Conservation (phyloP, 805 yeast species). For the Candida dajiaensis region DNA sequence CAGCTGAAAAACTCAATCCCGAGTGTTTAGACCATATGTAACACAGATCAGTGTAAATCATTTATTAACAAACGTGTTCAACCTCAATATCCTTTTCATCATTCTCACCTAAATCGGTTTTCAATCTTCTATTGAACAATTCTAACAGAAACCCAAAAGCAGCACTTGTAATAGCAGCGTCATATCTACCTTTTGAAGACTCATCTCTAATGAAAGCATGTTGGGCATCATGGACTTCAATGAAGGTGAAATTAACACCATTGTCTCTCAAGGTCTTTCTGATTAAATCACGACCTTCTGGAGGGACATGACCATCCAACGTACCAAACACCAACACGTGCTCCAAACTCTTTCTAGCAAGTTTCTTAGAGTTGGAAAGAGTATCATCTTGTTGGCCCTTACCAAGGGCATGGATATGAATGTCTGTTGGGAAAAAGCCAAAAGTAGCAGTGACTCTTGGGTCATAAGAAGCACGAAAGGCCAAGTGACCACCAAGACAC, state of each 20-base stretch:
- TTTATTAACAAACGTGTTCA: conserved; percentile 55
- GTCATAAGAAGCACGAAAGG: conserved; percentile 66
- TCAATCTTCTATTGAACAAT: conserved; percentile 62
- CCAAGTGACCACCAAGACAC: conserved; percentile 84
- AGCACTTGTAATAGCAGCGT: conserved; percentile 65
- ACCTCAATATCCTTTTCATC: conserved; percentile 44
- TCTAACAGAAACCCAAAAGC: conserved; percentile 67
- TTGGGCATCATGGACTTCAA: conserved; percentile 74
- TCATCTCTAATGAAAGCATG: conserved; percentile 83
- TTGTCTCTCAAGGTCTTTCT: conserved; percentile 52
- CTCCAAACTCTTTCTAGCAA: conserved; percentile 48
- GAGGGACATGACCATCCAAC: conserved; percentile 74
- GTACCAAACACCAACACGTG: conserved; percentile 69
- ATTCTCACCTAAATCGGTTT: conserved; percentile 58
- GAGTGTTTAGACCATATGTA: too few relatives aligned
- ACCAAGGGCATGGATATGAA: conserved; percentile 64
- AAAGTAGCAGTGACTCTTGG: conserved; percentile 59
- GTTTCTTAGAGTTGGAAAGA: conserved; percentile 46
- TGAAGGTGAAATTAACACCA: conserved; percentile 59
- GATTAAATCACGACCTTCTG: conserved; percentile 69
- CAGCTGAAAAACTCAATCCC: too few relatives aligned
- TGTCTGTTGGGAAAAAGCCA: conserved; percentile 77
- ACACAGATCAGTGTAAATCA: too few relatives aligned
- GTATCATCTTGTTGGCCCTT: conserved; percentile 62
- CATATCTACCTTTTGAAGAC: conserved; percentile 72